Base-by-base conservation (phyloP, 2,329 filamentous ascomycete genomes). In the Hypoxylon sp. region DNA sequence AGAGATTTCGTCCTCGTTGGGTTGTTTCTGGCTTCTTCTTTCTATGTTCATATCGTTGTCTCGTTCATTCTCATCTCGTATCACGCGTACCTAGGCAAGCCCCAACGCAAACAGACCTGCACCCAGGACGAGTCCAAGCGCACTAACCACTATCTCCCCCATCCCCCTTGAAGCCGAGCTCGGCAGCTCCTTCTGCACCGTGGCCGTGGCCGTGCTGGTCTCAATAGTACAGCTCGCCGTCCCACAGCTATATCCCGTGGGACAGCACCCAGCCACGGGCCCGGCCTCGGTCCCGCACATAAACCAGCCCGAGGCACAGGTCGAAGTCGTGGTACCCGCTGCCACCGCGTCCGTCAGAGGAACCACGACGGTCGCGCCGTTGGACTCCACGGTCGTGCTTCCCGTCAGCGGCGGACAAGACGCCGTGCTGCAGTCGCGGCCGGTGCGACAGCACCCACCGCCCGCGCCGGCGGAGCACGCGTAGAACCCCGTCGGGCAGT, bases 401-500 rank as follows among this genome's bases (percentile, higher is more conserved):
- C 78, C 64, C 0, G 78, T 73, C 0, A 82, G 74, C 0, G 82
- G 72, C 0, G 90, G 89, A 64, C 93, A 97, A 5, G 87, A 89
- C 0, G 88, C 89, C 0, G 86, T 88, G 52, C 88, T 83, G 72
- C 93, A 97, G 72, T 96, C 82, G 13, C 92, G 84, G 2, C 91
- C 92, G 0, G 90, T 91, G 49, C 89, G 88, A 73, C 93, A 97
- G 75, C 93, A 97, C 2, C 82, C 82, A 13, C 91, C 91, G 9
- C 89, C 91, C 51, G 92, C 90, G 52, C 86, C 85, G 2, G 93
- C 93, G 2, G 87, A 83, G 71, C 93, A 97, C 40, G 90, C 87
- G 71, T 97, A 97, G 76, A 92, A 97, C 2, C 92, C 92, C 0
- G 87, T 92, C 0, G 93, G 93, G 63, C 93, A 97, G 62, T 80